Evolutionary conservation across 2,329 filamentous ascomycete genomes (phyloP), one percentile per base, ranked within the genome.

Genomic region (Penicillium brasilianum): DNA sequence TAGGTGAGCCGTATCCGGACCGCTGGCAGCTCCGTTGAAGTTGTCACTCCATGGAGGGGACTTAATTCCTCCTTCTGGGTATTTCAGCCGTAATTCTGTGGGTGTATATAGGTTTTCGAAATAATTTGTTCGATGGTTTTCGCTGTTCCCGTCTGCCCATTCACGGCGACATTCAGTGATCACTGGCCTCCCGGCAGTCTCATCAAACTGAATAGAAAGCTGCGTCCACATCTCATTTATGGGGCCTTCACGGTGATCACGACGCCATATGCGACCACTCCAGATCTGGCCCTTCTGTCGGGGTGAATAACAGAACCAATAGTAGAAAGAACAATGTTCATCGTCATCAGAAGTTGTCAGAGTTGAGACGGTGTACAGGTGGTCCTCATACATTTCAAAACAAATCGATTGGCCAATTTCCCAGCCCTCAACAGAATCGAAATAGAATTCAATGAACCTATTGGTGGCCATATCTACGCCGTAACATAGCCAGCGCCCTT

Each of bases 201-300:
- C 86, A 61, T 91, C 85, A 34, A 79, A 80, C 32, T 85, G 82
- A 1, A 93, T 77, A 4, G 83, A 83, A 3, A 93, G 77, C 59
- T 87, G 85, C 0, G 85, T 89, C 90, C 90, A 93, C 2, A 88
- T 84, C 67, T 92, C 88, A 66, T 93, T 89, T 16, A 92, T 87
- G 0, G 88, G 85, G 0, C 90, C 90, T 71, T 92, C 90, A 30
- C 78, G 79, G 66, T 91, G 87, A 51, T 89, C 82, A 18, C 90
- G 84, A 7, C 90, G 82, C 84, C 88, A 92, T 48, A 88, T 81
- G 22, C 79, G 76, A 57, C 82, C 81, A n/a, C 78, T 76, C 63
- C 16, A 81, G 65, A 25, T 76, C 16, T 74, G n/a, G 20, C 50
- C 32, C 18, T 79, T 69, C 8, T 67, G 61, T 9, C 65, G 64